Evolutionary conservation across 2,329 filamentous ascomycete genomes (phyloP).

Genomic region (Neoscytalidium dimidiatum): DNA sequence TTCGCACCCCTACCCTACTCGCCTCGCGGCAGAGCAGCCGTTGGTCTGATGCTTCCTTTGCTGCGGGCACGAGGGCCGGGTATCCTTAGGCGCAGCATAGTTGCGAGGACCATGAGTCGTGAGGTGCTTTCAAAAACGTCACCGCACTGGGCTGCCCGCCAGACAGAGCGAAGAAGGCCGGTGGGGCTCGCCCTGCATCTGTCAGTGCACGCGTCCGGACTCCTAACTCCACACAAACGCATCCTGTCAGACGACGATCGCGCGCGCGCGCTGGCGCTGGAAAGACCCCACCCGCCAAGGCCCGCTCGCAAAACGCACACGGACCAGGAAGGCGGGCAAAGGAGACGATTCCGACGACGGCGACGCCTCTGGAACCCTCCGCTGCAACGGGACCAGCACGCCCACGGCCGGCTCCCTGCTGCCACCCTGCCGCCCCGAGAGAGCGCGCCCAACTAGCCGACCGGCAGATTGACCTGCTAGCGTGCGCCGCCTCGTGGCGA

Average conservation of each 20-base stretch:
- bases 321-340: neutral
- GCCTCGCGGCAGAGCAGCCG: neutral
- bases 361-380: neutral
- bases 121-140: neutral
- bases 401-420: neutral
- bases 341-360: neutral
- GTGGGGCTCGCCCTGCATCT: conserved; percentile 2
- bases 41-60: neutral
- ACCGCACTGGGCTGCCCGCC: neutral
- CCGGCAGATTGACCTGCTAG: neutral
- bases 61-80: conserved; percentile 3
- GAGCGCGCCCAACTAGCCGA: neutral
- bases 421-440: neutral
- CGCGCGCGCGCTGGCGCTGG: conserved; percentile 3
- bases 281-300: neutral
- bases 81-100: neutral
- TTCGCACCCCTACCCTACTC: neutral
- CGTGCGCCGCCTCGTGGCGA: neutral
- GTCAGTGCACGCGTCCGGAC: conserved; percentile 5
- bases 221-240: conserved; percentile 11
- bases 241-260: conserved; percentile 14
- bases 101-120: conserved; percentile 3
- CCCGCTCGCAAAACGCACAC: neutral
- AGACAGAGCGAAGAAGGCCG: neutral
- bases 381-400: neutral